Conservation (phyloP, 2,329 filamentous ascomycete genomes). For the Alternaria angustiovoidea region DNA sequence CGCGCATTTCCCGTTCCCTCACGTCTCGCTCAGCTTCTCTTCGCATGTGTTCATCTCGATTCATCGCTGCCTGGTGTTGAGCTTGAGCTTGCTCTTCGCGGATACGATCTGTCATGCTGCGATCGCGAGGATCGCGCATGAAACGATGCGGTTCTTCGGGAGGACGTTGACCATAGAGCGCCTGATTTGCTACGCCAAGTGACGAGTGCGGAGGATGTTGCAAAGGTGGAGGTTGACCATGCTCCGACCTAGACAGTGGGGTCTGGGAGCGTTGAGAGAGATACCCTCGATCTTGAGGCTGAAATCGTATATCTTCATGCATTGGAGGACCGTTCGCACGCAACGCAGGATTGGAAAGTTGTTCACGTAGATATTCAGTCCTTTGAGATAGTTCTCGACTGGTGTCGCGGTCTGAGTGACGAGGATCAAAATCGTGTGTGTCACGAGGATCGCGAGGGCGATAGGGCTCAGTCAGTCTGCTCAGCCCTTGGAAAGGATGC, state of each 20-base stretch:
- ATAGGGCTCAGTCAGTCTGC: constrained; percentile 37
- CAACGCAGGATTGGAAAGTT: constrained; percentile 33
- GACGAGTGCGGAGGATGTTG: constrained; percentile 46
- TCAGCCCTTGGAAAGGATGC: constrained; percentile 34
- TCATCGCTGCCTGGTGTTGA: constrained; percentile 34
- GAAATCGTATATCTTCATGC: constrained; percentile 42
- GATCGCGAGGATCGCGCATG: constrained; percentile 28
- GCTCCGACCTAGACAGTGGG: constrained; percentile 41
- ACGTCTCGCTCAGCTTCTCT: constrained; percentile 36
- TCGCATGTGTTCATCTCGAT: constrained; percentile 34
- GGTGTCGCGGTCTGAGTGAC: constrained; percentile 45
- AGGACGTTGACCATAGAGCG: constrained; percentile 37
- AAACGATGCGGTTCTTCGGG: constrained; percentile 43
- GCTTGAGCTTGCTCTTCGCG: constrained; percentile 38
- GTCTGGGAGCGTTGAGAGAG: constrained; percentile 45
- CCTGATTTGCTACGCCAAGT: constrained; percentile 36
- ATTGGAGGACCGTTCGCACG: constrained; percentile 31
- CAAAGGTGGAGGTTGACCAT: constrained; percentile 38
- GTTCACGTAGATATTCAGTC: constrained; percentile 42
- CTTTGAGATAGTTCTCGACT: constrained; percentile 43
- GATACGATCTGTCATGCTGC: constrained; percentile 38
- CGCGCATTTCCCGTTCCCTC: constrained; percentile 30
- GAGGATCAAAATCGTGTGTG: constrained; percentile 38
- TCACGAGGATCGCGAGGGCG: constrained; percentile 43
- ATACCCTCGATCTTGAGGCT: constrained; percentile 40